phyloP scores from a whole-genome alignment of 306 rosid genomes.

The Datisca glomerata region DNA sequence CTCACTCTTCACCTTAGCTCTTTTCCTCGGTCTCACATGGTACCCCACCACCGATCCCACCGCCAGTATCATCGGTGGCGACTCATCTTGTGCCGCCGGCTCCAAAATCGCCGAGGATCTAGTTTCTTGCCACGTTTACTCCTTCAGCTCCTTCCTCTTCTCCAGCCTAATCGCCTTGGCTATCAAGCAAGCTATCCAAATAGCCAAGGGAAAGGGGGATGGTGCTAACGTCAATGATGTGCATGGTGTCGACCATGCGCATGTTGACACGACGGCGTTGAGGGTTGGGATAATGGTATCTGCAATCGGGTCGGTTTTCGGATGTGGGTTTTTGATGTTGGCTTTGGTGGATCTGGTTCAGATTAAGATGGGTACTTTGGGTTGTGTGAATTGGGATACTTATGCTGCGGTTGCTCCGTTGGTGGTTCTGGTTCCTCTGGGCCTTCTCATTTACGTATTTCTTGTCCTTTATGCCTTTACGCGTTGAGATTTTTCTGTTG shows the following conservation, averaged over 20 bases:
- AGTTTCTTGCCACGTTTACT: conserved; percentile 55
- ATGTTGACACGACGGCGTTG: conserved; percentile 33
- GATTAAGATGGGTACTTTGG: conserved; percentile 62
- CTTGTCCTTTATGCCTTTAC: conserved; percentile 62
- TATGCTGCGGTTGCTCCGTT: conserved; percentile 49
- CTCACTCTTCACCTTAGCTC: conserved; percentile 76
- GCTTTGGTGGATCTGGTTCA: conserved; percentile 72
- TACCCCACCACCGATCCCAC: conserved; percentile 32
- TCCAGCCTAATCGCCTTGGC: conserved; percentile 80
- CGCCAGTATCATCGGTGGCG: conserved; percentile 22
- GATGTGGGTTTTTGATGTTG: conserved; percentile 74
- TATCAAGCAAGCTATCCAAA: conserved; percentile 56
- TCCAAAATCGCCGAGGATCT: conserved; percentile 32
- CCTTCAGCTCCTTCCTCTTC: conserved; percentile 91
- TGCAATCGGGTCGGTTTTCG: conserved; percentile 59
- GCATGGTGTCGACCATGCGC: conserved; percentile 12
- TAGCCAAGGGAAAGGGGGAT: conserved; percentile 4
- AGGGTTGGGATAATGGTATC: conserved; percentile 55
- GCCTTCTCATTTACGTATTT: conserved; percentile 41
- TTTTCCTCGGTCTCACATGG: conserved; percentile 68
- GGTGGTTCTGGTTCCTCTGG: conserved; percentile 68
- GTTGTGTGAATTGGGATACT: conserved; percentile 49
- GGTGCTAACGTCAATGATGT: background rate
- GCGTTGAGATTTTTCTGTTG: conserved; percentile 18
- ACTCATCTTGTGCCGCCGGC: conserved; percentile 31